Percentiles rank a stretch among this genome's conserved stretches.
These are phyloP conservation scores for Orbilia brochopaga DNA, from an alignment of 2,329 filamentous ascomycete species.

Conservation along the genomic window DNA sequence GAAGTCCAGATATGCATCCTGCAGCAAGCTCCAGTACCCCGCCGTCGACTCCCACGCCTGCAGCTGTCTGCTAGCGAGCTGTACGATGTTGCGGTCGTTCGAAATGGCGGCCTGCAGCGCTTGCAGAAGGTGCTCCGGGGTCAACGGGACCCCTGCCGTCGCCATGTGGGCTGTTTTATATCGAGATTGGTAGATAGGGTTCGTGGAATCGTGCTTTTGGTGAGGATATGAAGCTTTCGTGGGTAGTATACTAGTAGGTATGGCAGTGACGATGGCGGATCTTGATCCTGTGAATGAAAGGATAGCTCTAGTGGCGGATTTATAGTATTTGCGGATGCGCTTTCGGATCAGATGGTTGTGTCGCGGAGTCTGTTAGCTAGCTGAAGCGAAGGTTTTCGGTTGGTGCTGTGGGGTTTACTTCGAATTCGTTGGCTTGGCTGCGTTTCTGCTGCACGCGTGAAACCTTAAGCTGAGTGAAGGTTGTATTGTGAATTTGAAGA, in stretches of 20 bases:
- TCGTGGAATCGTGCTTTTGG: no score
- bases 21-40: conserved; percentile 61
- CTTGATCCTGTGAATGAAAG: background rate
- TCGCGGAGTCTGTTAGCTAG: conserved; percentile 20
- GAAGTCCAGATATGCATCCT: conserved; percentile 82
- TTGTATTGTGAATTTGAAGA: no score
- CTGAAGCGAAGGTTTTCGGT: background rate
- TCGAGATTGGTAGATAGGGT: no score
- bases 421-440: no score
- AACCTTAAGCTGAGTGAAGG: no score
- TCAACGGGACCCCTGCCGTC: conserved; percentile 52
- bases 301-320: no score
- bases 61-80: conserved; percentile 63
- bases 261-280: background rate
- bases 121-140: conserved; percentile 61
- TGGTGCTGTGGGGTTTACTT: no score
- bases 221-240: no score
- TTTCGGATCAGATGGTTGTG: background rate
- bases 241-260: background rate
- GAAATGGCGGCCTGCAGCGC: conserved; percentile 62
- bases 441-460: background rate
- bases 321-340: background rate
- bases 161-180: conserved; percentile 23
- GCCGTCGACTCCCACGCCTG: conserved; percentile 62
- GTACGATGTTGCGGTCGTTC: conserved; percentile 61